Conservation (phyloP, 1,284 basidiomycete genomes). For the Tremellales sp. region DNA sequence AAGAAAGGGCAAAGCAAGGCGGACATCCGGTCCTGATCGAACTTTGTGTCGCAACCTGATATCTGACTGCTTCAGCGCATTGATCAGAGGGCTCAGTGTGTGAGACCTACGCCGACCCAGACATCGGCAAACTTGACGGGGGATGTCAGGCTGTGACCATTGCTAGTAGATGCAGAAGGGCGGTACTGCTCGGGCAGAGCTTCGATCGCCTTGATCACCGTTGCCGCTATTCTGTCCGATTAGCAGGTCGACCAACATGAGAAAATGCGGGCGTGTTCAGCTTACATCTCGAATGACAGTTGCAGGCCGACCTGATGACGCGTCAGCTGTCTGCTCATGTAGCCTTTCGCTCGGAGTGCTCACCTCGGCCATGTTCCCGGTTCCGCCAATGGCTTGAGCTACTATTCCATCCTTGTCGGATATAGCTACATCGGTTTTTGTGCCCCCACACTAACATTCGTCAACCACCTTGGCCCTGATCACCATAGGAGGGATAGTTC, state of each 20-base stretch:
- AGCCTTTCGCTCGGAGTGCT: neutral
- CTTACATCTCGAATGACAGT: conserved; percentile 20
- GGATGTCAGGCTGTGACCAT: neutral
- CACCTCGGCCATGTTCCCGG: conserved; percentile 36
- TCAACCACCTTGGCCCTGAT: no score
- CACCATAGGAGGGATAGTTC: neutral
- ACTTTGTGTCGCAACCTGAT: conserved; percentile 33
- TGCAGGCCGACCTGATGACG: conserved; percentile 18
- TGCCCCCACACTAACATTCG: conserved; percentile 26
- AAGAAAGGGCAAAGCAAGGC: conserved; percentile 27
- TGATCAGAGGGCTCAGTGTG: neutral
- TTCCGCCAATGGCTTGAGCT: conserved; percentile 23
- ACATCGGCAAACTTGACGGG: conserved; percentile 21
- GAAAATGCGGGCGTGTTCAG: neutral
- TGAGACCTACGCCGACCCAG: conserved; percentile 28
- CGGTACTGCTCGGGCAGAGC: conserved; percentile 4
- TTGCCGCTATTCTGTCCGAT: conserved; percentile 18
- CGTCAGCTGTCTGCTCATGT: neutral
- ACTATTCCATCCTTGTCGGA: conserved; percentile 8
- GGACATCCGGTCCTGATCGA: conserved; percentile 26
- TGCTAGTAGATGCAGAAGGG: neutral
- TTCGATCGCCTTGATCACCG: conserved; percentile 16
- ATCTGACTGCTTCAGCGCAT: conserved; percentile 12
- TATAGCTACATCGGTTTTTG: conserved; percentile 33
- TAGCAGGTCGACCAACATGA: no score